Percentiles rank a stretch among this genome's conserved stretches.
Evolutionary conservation across 225 moss, liverwort and hornwort genomes (phyloP).

Genomic region (Neckera pumila): DNA sequence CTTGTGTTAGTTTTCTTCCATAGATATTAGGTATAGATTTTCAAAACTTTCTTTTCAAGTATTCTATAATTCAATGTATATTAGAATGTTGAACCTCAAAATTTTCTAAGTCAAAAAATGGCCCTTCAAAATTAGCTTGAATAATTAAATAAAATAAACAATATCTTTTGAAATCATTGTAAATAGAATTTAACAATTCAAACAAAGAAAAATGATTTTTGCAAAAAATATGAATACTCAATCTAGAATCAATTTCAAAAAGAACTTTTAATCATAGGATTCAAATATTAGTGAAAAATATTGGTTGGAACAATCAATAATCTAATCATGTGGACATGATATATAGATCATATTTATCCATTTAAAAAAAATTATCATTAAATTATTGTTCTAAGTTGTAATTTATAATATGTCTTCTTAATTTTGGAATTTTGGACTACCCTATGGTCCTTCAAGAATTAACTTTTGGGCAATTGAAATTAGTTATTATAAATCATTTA

Average conservation of each 20-base stretch:
- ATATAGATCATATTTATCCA: neutral
- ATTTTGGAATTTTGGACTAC: neutral
- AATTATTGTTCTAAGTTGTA: neutral
- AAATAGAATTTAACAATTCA: too few species aligned
- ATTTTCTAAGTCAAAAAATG: too few species aligned
- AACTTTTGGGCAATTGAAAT: neutral
- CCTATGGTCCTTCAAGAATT: neutral
- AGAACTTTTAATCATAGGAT: fast-evolving
- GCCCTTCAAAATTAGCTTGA: fast-evolving
- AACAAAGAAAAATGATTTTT: neutral
- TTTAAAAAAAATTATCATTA: neutral
- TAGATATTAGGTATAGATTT: fast-evolving
- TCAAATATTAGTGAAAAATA: neutral
- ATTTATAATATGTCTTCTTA: fast-evolving
- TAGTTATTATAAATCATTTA: neutral
- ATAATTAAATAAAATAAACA: neutral
- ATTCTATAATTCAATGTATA: neutral
- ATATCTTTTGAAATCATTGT: too few species aligned
- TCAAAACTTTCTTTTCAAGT: neutral
- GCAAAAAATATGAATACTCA: neutral
- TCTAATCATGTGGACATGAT: neutral
- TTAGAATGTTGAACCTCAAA: fast-evolving
- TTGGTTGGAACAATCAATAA: fast-evolving
- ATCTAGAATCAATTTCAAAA: neutral
- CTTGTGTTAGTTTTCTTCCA: neutral